Evolutionary conservation across 1,284 basidiomycete genomes (phyloP), one percentile per base, ranked within the genome.

Genomic region (Rhodotorula sp.): DNA sequence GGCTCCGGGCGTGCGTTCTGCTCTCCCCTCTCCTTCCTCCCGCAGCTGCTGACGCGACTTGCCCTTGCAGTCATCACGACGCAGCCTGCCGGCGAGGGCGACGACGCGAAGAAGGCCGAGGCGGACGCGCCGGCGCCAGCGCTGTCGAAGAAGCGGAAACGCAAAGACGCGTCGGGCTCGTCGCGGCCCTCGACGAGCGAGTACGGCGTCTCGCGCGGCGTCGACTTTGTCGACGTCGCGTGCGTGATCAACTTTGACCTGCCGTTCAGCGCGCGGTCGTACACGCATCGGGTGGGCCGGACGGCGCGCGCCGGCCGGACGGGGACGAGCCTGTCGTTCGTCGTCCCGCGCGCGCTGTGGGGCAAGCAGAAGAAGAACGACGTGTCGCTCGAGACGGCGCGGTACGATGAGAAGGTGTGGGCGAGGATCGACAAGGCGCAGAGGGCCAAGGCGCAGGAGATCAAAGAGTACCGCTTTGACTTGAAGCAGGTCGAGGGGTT

Each of bases 221-320:
- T 99, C 74, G 97, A 99, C 83, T 99, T 99, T 82, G 87, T 98
- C 78, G 91, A 97, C 78, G 97, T 99, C 58, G 90, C 95, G 4
- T 98, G 95, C 78, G 97, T 99, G 15, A 88, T 99, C 83, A 99
- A 99, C 84, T 99, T 99, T 82, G 97, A 99, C 82, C 86, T 99
- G 15, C 97, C 97, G 0, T 86, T 88, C 6, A 90, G 92, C 1
- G 86, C 91, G 6, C 89, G 89, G n/a, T 87, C 93, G 4, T 99
- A 99, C 82, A 95, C 92, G 4, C 97, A 99, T 81, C 91, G 97
- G 60, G 91, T 99, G 22, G 97, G 97, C 12, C 89, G 96, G 34
- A 99, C 96, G 0, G 77, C 77, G 7, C 91, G 97, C 53, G 97
- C 95, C 0, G 96, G 97, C 1, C 89, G 93, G 48, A 91, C 92